A percentile compares a stretch with the other conserved stretches of the same genome.
Evolutionary conservation across 2,329 filamentous ascomycete species (phyloP).

Genomic region (Hymenotorrendiella dingleyae): DNA sequence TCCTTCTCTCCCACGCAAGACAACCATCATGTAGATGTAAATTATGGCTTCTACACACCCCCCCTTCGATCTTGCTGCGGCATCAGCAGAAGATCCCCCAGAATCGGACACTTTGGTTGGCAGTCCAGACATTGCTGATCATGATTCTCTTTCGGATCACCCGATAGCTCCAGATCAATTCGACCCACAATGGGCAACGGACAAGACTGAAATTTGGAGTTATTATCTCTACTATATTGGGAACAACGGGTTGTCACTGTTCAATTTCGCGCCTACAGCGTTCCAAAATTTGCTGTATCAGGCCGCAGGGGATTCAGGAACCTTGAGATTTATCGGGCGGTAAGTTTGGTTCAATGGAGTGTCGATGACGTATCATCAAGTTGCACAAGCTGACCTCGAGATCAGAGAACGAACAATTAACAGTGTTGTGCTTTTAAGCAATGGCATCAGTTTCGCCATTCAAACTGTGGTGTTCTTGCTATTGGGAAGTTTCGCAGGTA

Average conservation of each 20-base stretch:
- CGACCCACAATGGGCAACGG: constrained; percentile 45
- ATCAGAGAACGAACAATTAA: constrained; percentile 49
- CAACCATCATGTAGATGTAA: not conserved
- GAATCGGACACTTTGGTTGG: constrained; percentile 1
- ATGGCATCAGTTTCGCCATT: constrained; percentile 63
- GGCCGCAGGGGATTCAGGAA: constrained; percentile 48
- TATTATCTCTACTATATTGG: constrained; percentile 60
- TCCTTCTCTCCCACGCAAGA: too few relatives aligned
- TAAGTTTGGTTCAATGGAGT: constrained; percentile 1
- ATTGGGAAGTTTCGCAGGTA: constrained; percentile 39
- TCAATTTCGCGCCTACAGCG: constrained; percentile 54
- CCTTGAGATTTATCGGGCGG: constrained; percentile 48
- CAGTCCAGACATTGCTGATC: not conserved
- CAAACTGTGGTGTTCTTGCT: constrained; percentile 48
- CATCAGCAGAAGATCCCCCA: constrained; percentile 14
- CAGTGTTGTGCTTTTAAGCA: constrained; percentile 58
- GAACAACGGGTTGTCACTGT: constrained; percentile 52
- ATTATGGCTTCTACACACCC: constrained; percentile 15
- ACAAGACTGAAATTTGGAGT: constrained; percentile 49
- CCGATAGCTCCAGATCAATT: constrained; percentile 48
- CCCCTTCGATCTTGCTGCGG: constrained; percentile 11
- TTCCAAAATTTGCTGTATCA: constrained; percentile 60
- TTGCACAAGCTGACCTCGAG: not conserved
- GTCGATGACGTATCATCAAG: not conserved
- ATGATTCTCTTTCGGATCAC: constrained; percentile 30